Evolutionary conservation across 2,329 filamentous ascomycete species (phyloP), one percentile per base, ranked within the genome.

Genomic region (Diplodia seriata): DNA sequence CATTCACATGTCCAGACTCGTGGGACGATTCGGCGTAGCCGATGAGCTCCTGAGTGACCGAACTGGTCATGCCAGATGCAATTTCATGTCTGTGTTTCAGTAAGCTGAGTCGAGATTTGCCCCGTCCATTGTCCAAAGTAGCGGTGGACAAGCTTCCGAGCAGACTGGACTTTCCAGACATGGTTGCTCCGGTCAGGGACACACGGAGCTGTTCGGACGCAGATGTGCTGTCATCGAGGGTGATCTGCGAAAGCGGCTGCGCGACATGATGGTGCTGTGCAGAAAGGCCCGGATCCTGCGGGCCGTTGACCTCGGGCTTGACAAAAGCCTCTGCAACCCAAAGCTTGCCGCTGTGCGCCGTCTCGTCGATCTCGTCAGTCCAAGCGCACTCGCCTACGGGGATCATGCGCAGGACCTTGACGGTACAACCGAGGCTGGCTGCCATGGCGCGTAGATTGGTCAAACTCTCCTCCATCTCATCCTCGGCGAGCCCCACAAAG

Each of bases 31-130:
- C 51, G 29, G 74, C 76, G 76, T 98, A 99, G 8, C 95, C 95
- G 70, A 99, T 87, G 11, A 99, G 84, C 77, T 98, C 95, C 74
- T 97, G 94, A 0, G 95, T 92, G 54, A 99, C 90, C 6, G 94
- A 98, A 76, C 93, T 97, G 1, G 95, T 99, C 70, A 97, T 85
- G 0, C 95, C 95, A 2, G 94, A 96, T 3, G 87, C 90, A 68
- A 98, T 91, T 77, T 99, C 95, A 76, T 99, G 95, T 12, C 92
- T 89, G 79, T 99, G 95, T 76, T 93, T 97, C 36, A 99, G 83
- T 62, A 98, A 85, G 74, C 92, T 94, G 31, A 97, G 83, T 65
- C 95, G 88, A 76, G 93, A 97, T 76, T 93, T 95, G 0, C 95
- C 95, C 70, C 94, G 86, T 0, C 94, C 94, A 77, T 98, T 97